phyloP scores from a whole-genome alignment of 192 early-diverging fungal species.

The Coemansia furcata region DNA sequence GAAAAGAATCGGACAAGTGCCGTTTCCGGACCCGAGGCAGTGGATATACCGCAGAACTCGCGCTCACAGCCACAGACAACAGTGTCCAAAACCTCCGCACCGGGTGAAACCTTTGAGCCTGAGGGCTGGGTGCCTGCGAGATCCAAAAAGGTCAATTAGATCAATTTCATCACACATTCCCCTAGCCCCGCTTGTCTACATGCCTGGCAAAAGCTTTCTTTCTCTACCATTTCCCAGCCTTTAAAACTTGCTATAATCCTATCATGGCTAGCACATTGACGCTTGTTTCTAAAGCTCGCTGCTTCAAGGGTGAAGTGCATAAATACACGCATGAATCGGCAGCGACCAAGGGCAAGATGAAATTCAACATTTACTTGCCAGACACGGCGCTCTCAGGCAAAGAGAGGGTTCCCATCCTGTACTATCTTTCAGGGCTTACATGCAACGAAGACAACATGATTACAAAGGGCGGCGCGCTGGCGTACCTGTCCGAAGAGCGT shows the following conservation, averaged over 20 bases:
- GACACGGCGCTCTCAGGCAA: slow-evolving; percentile 24
- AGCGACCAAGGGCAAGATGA: slow-evolving; percentile 67
- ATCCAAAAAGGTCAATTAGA: not conserved
- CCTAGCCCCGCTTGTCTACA: not conserved
- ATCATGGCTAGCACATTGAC: slow-evolving; percentile 26
- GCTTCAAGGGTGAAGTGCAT: slow-evolving; percentile 64
- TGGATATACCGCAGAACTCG: not conserved
- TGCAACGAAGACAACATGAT: slow-evolving; percentile 88
- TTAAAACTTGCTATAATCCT: not conserved
- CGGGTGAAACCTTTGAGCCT: slow-evolving; percentile 33
- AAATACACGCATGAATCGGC: slow-evolving; percentile 73
- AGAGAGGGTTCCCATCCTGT: slow-evolving; percentile 50
- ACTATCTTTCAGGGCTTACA: slow-evolving; percentile 81
- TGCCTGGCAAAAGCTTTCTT: not conserved
- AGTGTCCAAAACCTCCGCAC: slow-evolving; percentile 16
- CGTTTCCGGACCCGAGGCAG: not conserved
- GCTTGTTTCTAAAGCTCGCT: slow-evolving; percentile 60
- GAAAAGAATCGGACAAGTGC: not conserved
- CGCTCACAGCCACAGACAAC: slow-evolving; percentile 1
- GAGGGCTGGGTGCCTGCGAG: slow-evolving; percentile 26
- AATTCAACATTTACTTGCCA: slow-evolving; percentile 76
- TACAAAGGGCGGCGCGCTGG: slow-evolving; percentile 75
- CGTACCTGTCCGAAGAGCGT: slow-evolving; percentile 62
- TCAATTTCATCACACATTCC: not conserved
- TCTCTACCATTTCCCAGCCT: not conserved